Conservation (phyloP, 495 filamentous ascomycete genomes). For the Penicillium cinerascens region DNA sequence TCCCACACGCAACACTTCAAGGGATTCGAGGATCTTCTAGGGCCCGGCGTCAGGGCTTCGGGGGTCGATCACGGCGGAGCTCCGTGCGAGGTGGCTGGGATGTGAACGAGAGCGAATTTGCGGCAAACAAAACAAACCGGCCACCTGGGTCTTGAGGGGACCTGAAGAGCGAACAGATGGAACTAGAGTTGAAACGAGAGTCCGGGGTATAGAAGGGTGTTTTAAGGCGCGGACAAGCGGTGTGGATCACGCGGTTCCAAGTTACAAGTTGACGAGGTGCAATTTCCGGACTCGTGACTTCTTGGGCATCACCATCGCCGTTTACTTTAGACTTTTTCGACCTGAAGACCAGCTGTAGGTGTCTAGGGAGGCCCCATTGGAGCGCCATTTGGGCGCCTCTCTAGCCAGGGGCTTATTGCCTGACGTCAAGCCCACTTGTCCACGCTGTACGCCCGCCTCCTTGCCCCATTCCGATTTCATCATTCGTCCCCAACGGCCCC, state of each 20-base stretch:
- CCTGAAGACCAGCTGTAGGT: background rate
- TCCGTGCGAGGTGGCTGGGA: constrained; percentile 19
- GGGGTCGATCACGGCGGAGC: constrained; percentile 22
- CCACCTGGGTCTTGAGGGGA: background rate
- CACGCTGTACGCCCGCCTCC: background rate
- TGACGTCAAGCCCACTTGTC: constrained; percentile 18
- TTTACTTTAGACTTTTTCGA: background rate
- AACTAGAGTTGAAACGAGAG: background rate
- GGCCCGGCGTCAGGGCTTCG: constrained; percentile 17
- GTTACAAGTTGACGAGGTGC: background rate
- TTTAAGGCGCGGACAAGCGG: constrained; percentile 16
- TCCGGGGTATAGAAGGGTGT: constrained; percentile 11
- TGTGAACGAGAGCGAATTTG: background rate
- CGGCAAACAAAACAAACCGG: background rate
- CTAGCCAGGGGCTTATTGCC: background rate
- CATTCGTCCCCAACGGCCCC: background rate
- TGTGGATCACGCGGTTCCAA: constrained; percentile 33
- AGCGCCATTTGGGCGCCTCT: constrained; percentile 1
- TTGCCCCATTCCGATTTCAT: constrained; percentile 1
- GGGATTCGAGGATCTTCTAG: constrained; percentile 14
- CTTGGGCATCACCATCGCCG: background rate
- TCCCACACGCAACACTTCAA: constrained; percentile 3
- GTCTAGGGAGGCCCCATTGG: background rate
- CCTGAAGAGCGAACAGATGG: background rate
- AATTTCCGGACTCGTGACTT: background rate